These are phyloP conservation scores for Kazachstania martiniae DNA, from an alignment of 805 yeast genomes.

Conservation along the genomic window DNA sequence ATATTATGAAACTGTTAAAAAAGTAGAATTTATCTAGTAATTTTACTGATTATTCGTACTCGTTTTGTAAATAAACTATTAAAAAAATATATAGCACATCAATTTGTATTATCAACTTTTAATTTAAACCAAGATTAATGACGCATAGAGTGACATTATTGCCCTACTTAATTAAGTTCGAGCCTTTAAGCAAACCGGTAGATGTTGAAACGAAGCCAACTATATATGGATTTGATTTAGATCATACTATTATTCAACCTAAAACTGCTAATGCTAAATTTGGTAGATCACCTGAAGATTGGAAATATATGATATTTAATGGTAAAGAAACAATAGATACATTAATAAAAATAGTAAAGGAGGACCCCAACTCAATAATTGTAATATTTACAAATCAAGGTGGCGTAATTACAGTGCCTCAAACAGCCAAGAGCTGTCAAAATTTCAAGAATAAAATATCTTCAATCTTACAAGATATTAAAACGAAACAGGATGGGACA, in stretches of 20 bases:
- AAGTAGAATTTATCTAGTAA: slow-evolving; percentile 22
- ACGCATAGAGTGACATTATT: slow-evolving; percentile 29
- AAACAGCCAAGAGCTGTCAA: slow-evolving; percentile 24
- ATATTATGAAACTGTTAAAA: slow-evolving; percentile 59
- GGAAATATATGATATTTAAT: slow-evolving; percentile 52
- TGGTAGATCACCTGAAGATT: slow-evolving; percentile 52
- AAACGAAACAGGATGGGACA: slow-evolving; percentile 17
- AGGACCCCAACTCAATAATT: slow-evolving; percentile 29
- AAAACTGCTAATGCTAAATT: slow-evolving; percentile 40
- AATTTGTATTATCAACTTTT: neutral
- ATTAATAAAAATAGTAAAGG: slow-evolving; percentile 8
- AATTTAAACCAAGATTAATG: slow-evolving; percentile 1
- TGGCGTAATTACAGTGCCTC: slow-evolving; percentile 29
- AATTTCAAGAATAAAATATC: slow-evolving; percentile 36
- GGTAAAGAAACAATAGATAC: slow-evolving; percentile 10
- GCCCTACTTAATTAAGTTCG: slow-evolving; percentile 35
- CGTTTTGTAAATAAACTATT: neutral
- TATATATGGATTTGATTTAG: slow-evolving; percentile 79
- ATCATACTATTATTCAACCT: slow-evolving; percentile 63
- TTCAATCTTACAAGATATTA: slow-evolving; percentile 27
- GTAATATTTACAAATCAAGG: slow-evolving; percentile 87
- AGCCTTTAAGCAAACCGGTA: slow-evolving; percentile 21
- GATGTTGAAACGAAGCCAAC: slow-evolving; percentile 1
- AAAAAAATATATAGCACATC: no score
- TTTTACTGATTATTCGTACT: neutral